Evolutionary conservation across 2,329 filamentous ascomycete genomes (phyloP).

Genomic region (Xylaria arbuscula): DNA sequence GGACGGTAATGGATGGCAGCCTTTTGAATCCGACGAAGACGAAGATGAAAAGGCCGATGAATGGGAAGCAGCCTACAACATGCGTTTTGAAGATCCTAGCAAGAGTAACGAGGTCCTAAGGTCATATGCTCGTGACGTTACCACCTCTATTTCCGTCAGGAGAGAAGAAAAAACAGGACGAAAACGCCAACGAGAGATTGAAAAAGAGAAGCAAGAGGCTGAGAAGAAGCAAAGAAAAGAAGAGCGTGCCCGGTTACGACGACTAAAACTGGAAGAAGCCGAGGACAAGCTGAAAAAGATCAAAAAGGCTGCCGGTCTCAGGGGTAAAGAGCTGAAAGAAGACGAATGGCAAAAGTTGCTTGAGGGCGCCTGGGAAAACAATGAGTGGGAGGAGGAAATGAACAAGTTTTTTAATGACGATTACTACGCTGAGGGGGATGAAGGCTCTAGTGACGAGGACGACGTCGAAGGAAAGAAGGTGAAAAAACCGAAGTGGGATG

Average conservation of each 20-base stretch:
- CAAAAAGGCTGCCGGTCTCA: conserved; percentile 86
- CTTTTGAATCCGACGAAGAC: conserved; percentile 91
- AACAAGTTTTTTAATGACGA: conserved; percentile 85
- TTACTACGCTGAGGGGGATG: conserved; percentile 82
- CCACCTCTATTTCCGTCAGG: conserved; percentile 83
- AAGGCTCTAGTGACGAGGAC: conserved; percentile 69
- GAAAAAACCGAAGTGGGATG: conserved; percentile 92
- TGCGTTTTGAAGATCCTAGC: conserved; percentile 92
- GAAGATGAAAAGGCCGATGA: conserved; percentile 79
- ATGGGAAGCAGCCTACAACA: conserved; percentile 93
- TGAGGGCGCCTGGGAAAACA: conserved; percentile 88
- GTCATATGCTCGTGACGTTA: conserved; percentile 89
- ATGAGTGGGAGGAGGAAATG: conserved; percentile 93
- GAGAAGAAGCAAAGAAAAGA: conserved; percentile 80
- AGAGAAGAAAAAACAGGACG: conserved; percentile 82
- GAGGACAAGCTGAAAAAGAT: conserved; percentile 89
- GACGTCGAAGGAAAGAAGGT: conserved; percentile 66
- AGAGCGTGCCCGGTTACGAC: conserved; percentile 85
- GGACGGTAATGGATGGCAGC: conserved; percentile 74
- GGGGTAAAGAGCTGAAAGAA: conserved; percentile 72
- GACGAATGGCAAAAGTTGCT: conserved; percentile 88
- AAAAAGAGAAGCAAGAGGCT: conserved; percentile 80
- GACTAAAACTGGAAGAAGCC: conserved; percentile 90
- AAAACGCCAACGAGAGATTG: conserved; percentile 81
- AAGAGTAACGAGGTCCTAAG: conserved; percentile 88